Percentiles rank a stretch among this genome's conserved stretches.
phyloP scores from a whole-genome alignment of 2,329 filamentous ascomycete species.

The Fusarium hainanense region DNA sequence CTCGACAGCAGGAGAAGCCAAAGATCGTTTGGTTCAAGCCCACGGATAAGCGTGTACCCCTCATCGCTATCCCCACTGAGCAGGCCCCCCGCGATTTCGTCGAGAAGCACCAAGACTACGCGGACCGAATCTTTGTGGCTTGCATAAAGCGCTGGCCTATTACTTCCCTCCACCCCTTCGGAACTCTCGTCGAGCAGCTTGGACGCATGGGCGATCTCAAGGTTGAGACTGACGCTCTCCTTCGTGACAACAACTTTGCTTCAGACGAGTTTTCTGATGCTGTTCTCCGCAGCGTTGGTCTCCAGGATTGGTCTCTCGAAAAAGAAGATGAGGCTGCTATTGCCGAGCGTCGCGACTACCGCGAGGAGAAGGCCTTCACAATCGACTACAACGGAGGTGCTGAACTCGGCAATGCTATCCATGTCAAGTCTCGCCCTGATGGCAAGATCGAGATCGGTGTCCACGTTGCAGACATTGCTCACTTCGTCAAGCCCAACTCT shows the following conservation, averaged over 20 bases:
- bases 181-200: constrained; percentile 95
- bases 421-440: constrained; percentile 85
- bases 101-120: constrained; percentile 97
- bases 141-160: constrained; percentile 99
- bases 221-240: constrained; percentile 95
- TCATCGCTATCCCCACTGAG: constrained; percentile 98
- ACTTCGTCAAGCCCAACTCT: constrained; percentile 97
- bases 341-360: constrained; percentile 86
- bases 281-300: constrained; percentile 90
- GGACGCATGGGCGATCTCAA: constrained; percentile 97
- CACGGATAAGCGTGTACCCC: constrained; percentile 96
- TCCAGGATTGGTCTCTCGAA: constrained; percentile 89
- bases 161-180: constrained; percentile 98
- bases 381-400: constrained; percentile 89
- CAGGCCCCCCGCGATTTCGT: constrained; percentile 98
- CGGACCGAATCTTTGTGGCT: constrained; percentile 97
- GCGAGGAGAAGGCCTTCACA: constrained; percentile 87
- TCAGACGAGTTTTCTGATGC: constrained; percentile 98
- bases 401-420: constrained; percentile 91
- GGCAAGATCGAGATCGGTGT: constrained; percentile 94
- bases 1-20: constrained; percentile 88
- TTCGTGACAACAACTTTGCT: constrained; percentile 98
- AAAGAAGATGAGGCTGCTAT: constrained; percentile 83
- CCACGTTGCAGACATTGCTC: constrained; percentile 92
- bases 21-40: constrained; percentile 99